phyloP scores from a whole-genome alignment of 2,329 filamentous ascomycete species.

The Aspergillus sp. region DNA sequence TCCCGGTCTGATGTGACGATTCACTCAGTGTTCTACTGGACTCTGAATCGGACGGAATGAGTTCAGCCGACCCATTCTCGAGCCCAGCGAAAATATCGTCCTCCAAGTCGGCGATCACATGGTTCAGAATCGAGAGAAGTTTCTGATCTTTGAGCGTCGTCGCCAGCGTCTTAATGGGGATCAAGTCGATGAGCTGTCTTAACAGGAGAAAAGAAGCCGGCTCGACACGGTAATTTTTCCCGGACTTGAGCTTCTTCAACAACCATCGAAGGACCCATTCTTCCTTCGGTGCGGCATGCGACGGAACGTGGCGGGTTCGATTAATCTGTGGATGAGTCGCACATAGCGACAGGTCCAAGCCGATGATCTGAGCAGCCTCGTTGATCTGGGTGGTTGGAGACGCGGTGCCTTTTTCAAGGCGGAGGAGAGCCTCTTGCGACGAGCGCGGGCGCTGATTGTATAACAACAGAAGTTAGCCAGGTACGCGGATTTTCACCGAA shows the following conservation, averaged over 20 bases:
- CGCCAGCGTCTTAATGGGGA: slow-evolving; percentile 68
- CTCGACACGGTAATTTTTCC: slow-evolving; percentile 43
- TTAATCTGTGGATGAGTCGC: slow-evolving; percentile 31
- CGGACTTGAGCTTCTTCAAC: slow-evolving; percentile 56
- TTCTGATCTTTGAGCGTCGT: slow-evolving; percentile 68
- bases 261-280: slow-evolving; percentile 69
- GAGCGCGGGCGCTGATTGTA: slow-evolving; percentile 34
- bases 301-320: slow-evolving; percentile 19
- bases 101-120: slow-evolving; percentile 60
- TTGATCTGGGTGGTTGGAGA: slow-evolving; percentile 39
- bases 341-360: slow-evolving; percentile 36
- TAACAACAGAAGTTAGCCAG: slow-evolving; percentile 11
- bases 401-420: slow-evolving; percentile 44
- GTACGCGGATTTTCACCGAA: slow-evolving; percentile 4
- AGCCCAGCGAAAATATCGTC: slow-evolving; percentile 28
- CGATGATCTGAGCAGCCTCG: slow-evolving; percentile 45
- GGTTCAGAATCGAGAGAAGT: slow-evolving; percentile 66
- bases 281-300: slow-evolving; percentile 48
- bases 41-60: slow-evolving; percentile 31
- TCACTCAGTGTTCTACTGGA: slow-evolving; percentile 34
- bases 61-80: slow-evolving; percentile 20
- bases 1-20: slow-evolving; percentile 22
- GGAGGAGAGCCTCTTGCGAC: slow-evolving; percentile 45
- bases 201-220: slow-evolving; percentile 54
- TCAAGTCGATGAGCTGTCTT: slow-evolving; percentile 65